Percentiles rank a stretch among this genome's conserved stretches.
Conservation (phyloP, 441 rosid genomes). For the Pelargonium myrrhifolium region DNA sequence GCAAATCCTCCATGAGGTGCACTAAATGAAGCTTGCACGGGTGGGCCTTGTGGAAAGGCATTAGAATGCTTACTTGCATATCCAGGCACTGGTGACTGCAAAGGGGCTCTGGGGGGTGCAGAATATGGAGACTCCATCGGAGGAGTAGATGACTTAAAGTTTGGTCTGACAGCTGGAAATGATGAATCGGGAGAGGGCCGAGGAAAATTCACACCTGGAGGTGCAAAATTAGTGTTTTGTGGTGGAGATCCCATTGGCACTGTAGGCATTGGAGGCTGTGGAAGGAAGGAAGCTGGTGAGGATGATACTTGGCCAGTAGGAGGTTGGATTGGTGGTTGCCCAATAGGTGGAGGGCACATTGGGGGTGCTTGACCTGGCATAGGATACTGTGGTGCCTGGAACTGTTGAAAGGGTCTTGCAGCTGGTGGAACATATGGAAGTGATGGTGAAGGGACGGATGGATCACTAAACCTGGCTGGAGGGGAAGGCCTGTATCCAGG, state of each 20-base stretch:
- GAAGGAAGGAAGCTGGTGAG: conserved; percentile 31
- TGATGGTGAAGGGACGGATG: conserved; percentile 37
- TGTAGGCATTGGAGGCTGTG: conserved; percentile 44
- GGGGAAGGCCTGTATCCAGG: conserved; percentile 43
- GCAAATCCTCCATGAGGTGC: conserved; percentile 46
- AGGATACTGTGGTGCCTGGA: conserved; percentile 46
- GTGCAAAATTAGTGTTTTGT: conserved; percentile 32
- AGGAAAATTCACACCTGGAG: conserved; percentile 36
- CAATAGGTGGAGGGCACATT: conserved; percentile 31
- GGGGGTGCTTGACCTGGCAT: conserved; percentile 49
- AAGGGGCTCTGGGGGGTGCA: conserved; percentile 29
- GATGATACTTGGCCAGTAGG: conserved; percentile 47
- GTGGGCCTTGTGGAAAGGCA: conserved; percentile 39
- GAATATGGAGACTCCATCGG: conserved; percentile 39
- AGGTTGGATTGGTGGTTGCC: conserved; percentile 51
- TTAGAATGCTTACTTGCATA: conserved; percentile 42
- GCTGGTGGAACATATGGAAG: conserved; percentile 33
- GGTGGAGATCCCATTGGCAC: conserved; percentile 62
- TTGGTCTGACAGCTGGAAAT: conserved; percentile 33
- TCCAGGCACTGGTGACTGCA: conserved; percentile 55
- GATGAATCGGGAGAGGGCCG: conserved; percentile 33
- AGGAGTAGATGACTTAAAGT: conserved; percentile 46
- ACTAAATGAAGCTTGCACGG: conserved; percentile 45
- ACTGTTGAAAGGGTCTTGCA: conserved; percentile 38
- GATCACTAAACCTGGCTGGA: conserved; percentile 33